A percentile compares a stretch with the other conserved stretches of the same genome.
Evolutionary conservation across 2,329 filamentous ascomycete species (phyloP).

Genomic region (Penicillium palitans): DNA sequence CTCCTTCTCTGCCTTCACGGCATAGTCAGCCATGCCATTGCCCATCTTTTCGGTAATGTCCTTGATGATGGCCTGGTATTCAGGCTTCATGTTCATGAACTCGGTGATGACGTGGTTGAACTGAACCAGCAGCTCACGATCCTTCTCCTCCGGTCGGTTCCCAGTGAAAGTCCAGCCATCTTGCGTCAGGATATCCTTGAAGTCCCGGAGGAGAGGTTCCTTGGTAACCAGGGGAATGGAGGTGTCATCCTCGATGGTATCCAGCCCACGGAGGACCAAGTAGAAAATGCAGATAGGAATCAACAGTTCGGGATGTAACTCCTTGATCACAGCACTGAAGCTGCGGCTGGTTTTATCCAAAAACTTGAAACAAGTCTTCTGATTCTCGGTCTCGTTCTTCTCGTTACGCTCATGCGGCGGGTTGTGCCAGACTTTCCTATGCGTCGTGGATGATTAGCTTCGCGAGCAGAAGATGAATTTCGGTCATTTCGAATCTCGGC

Average conservation of each 20-base stretch:
- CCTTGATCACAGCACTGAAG: slow-evolving; percentile 89
- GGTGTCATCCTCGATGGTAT: slow-evolving; percentile 99
- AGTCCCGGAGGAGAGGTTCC: slow-evolving; percentile 79
- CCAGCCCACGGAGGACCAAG: slow-evolving; percentile 83
- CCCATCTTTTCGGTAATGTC: slow-evolving; percentile 95
- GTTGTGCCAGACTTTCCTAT: slow-evolving; percentile 95
- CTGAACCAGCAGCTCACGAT: slow-evolving; percentile 85
- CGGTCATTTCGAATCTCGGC: background rate
- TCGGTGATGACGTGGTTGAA: slow-evolving; percentile 85
- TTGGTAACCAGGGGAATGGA: slow-evolving; percentile 79
- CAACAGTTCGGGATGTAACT: slow-evolving; percentile 90
- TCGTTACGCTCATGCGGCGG: slow-evolving; percentile 82
- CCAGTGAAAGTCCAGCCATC: slow-evolving; percentile 90
- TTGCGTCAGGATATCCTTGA: slow-evolving; percentile 73
- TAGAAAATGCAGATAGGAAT: slow-evolving; percentile 91
- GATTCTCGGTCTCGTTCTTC: slow-evolving; percentile 69
- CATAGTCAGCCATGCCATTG: slow-evolving; percentile 98
- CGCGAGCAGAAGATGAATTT: slow-evolving; percentile 10
- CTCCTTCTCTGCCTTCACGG: slow-evolving; percentile 77
- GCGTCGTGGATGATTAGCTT: slow-evolving; percentile 14
- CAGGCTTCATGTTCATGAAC: slow-evolving; percentile 82
- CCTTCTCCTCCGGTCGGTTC: slow-evolving; percentile 89
- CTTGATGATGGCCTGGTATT: slow-evolving; percentile 82
- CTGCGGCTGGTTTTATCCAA: slow-evolving; percentile 88
- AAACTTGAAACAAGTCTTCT: slow-evolving; percentile 81